Evolutionary conservation across 2,329 filamentous ascomycete genomes (phyloP).

Genomic region (Cladophialophora exuberans): DNA sequence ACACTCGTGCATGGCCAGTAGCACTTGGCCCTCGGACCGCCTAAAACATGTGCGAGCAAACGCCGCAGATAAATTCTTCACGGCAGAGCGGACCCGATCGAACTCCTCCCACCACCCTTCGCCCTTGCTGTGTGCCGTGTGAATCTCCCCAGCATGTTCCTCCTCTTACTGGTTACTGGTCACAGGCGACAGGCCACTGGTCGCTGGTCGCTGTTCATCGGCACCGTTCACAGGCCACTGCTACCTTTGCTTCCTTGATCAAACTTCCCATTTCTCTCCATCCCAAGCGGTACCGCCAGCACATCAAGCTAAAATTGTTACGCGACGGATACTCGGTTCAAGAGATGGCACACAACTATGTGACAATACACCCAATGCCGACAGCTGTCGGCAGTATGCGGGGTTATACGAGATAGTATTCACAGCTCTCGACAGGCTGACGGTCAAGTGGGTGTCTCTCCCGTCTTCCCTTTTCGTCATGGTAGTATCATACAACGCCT

Average conservation of each 20-base stretch:
- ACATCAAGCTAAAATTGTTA: conserved; percentile 5
- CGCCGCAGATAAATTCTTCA: not conserved
- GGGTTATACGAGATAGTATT: conserved; percentile 10
- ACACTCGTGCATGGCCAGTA: no score
- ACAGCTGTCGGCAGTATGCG: conserved; percentile 4
- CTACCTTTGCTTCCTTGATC: not conserved
- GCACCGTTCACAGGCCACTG: no score
- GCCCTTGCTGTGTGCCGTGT: conserved; percentile 8
- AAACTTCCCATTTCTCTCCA: not conserved
- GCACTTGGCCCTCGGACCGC: no score
- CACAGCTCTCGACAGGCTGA: conserved; percentile 2
- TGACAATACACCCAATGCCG: not conserved
- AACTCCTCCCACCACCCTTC: not conserved
- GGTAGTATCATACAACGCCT: conserved; percentile 7
- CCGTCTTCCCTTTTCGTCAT: not conserved
- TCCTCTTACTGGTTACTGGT: conserved; percentile 7
- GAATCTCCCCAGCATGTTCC: not conserved
- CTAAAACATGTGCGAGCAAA: not conserved
- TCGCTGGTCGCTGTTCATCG: no score
- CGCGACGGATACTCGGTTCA: not conserved
- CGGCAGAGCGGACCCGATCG: conserved; percentile 11
- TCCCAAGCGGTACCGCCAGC: conserved; percentile 8
- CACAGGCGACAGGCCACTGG: no score
- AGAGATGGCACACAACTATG: not conserved
- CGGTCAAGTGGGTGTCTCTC: not conserved